Base-by-base conservation (phyloP, 352 stramenopile species). In the Pythium pyrilobum region DNA sequence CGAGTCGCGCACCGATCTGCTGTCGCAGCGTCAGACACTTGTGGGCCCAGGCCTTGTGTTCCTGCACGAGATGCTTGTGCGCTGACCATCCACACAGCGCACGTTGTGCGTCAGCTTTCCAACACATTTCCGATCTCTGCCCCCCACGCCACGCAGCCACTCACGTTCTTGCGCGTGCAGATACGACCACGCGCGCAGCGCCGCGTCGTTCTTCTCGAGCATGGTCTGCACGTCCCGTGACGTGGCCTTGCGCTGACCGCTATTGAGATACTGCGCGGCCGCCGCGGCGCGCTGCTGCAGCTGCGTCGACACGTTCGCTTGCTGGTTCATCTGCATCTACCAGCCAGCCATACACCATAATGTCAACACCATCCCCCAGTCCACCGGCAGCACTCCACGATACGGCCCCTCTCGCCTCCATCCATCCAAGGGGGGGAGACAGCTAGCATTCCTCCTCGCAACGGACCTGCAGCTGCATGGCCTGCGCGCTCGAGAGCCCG, bases 201-300 rank as follows among this genome's bases (percentile, higher is more conserved):
- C 78, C 16, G 70, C 66, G 52, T 93, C 83, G 56, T 93, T 93
- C 64, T 91, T 91, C 54, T 93, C 81, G n/a, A 93, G 69, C 78
- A 92, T 88, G 34, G 63, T 59, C 52, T 93, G 81, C 8, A 93
- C 87, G 51, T 93, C 83, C 12, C 55, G 65, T 21, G 70, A 70
- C 18, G 78, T 78, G 6, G 81, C 36, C 40, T 81, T 81, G 23
- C 78, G 72, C 50, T 85, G 73, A 13, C 71, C 52, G 24, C 54
- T 56, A 23, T 62, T 64, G 28, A 64, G 56, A 24, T 55, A 64
- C 47, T 62, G 72, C 3, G 76, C 76, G 1, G 74, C 76, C 1
- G 68, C 71, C 5, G 79, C 79, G 8, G 76, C 76, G 27, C 76
- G 76, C 59, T 89, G 74, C 53, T 89, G 76, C 42, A 89, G 58